Conservation (phyloP, 2,329 filamentous ascomycete species). For the Ophiostoma populinum region DNA sequence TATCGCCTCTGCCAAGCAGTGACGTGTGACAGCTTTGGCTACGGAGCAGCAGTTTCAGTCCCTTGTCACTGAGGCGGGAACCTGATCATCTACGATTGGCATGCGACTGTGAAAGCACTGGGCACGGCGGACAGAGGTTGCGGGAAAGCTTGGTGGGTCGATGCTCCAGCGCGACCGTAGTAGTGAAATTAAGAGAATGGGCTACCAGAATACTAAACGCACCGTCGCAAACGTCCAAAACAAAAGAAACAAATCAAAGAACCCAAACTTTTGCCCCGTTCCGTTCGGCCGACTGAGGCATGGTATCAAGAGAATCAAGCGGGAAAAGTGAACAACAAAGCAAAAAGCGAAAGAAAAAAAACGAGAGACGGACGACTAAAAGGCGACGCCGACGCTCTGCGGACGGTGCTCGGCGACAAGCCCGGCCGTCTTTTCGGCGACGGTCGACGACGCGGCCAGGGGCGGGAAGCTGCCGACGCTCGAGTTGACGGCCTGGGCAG, state of each 20-base stretch:
- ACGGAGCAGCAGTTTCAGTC: too few relatives aligned
- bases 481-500: slow-evolving; percentile 4
- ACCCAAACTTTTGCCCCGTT: neutral
- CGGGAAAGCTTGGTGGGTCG: too few relatives aligned
- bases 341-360: neutral
- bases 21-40: too few relatives aligned
- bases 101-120: too few relatives aligned
- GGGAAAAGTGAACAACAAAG: neutral
- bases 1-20: neutral
- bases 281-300: neutral
- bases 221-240: too few relatives aligned
- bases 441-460: neutral
- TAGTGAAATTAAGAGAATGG: too few relatives aligned
- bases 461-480: neutral
- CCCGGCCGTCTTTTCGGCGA: slow-evolving; percentile 1
- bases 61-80: too few relatives aligned
- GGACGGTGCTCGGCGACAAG: slow-evolving; percentile 13
- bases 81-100: too few relatives aligned
- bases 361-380: slow-evolving; percentile 15
- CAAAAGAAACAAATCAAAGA: too few relatives aligned
- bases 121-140: too few relatives aligned
- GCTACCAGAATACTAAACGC: too few relatives aligned
- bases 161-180: too few relatives aligned
- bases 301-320: slow-evolving; percentile 5
- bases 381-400: slow-evolving; percentile 29